These are phyloP conservation scores for Boletus semigastroideus DNA, from an alignment of 1,284 basidiomycete genomes.

Conservation along the genomic window DNA sequence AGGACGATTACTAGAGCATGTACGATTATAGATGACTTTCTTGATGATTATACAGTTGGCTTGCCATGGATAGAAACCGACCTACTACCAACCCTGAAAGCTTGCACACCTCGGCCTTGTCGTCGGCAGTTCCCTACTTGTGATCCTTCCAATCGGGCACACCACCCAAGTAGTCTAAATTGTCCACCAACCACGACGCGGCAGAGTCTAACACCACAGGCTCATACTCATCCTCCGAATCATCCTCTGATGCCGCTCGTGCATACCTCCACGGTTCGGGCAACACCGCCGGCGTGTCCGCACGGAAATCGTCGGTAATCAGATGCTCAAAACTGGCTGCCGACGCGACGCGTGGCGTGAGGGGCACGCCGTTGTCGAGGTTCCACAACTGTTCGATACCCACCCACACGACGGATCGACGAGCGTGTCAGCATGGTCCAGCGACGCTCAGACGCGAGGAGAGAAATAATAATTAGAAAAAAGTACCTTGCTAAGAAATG, in stretches of 20 bases:
- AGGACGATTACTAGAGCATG: neutral
- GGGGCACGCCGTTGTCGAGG: slow-evolving; percentile 23
- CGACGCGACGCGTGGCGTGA: slow-evolving; percentile 24
- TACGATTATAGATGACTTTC: neutral
- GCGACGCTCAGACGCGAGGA: neutral
- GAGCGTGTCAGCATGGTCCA: neutral
- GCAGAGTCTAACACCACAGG: neutral
- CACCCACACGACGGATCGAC: neutral
- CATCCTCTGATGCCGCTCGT: no score
- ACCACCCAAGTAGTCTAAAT: neutral
- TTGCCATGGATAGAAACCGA: neutral
- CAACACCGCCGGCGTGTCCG: slow-evolving; percentile 14
- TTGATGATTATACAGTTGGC: neutral
- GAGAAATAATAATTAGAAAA: neutral
- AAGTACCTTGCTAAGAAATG: slow-evolving; percentile 23
- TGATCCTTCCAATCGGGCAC: neutral
- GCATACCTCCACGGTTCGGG: slow-evolving; percentile 25
- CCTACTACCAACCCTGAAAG: neutral
- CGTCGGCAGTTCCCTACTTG: neutral
- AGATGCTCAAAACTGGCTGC: slow-evolving; percentile 26
- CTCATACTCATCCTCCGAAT: no score
- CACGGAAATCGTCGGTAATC: slow-evolving; percentile 21
- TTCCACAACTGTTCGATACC: slow-evolving; percentile 20
- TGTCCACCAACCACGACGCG: slow-evolving; percentile 1
- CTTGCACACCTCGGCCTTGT: no score